A percentile compares a stretch with the other conserved stretches of the same genome.
Evolutionary conservation across 495 filamentous ascomycete genomes (phyloP).

Genomic region (Hypoxylon fragiforme): DNA sequence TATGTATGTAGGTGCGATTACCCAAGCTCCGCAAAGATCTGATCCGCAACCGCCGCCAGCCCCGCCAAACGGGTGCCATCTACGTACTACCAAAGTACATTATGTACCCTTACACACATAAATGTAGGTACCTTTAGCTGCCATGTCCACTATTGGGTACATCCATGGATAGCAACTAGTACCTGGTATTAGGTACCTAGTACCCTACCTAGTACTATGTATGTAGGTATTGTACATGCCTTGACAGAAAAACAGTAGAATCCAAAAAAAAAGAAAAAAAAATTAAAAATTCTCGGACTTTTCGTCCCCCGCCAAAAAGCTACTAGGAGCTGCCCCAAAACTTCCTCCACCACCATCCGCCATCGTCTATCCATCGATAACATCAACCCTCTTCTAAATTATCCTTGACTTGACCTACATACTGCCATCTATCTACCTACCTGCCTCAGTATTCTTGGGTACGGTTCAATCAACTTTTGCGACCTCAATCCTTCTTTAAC

Average conservation of each 20-base stretch:
- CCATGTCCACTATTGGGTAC: too few species aligned
- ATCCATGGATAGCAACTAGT: too few species aligned
- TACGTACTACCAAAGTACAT: too few species aligned
- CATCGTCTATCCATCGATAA: slow-evolving; percentile 1
- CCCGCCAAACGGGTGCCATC: too few species aligned
- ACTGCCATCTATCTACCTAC: slow-evolving; percentile 1
- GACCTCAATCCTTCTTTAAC: background rate
- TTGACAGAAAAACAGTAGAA: too few species aligned
- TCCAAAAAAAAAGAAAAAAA: slow-evolving; percentile 1
- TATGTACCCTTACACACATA: too few species aligned
- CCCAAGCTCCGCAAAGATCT: too few species aligned
- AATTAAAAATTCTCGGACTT: slow-evolving; percentile 34
- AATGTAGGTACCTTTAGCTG: too few species aligned
- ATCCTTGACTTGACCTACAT: background rate
- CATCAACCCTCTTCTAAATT: background rate
- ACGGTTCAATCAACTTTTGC: background rate
- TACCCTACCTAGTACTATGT: background rate
- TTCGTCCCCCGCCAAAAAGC: slow-evolving; percentile 29
- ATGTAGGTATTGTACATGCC: too few species aligned
- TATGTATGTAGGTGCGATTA: background rate
- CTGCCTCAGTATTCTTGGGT: background rate
- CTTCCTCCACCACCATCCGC: slow-evolving; percentile 34
- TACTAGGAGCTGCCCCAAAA: slow-evolving; percentile 30
- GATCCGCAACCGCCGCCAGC: too few species aligned
- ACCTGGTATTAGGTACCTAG: background rate